Evolutionary conservation across 1,139 yeast genomes (phyloP), one percentile per base, ranked within the genome.

Genomic region (Neolecta irregularis): DNA sequence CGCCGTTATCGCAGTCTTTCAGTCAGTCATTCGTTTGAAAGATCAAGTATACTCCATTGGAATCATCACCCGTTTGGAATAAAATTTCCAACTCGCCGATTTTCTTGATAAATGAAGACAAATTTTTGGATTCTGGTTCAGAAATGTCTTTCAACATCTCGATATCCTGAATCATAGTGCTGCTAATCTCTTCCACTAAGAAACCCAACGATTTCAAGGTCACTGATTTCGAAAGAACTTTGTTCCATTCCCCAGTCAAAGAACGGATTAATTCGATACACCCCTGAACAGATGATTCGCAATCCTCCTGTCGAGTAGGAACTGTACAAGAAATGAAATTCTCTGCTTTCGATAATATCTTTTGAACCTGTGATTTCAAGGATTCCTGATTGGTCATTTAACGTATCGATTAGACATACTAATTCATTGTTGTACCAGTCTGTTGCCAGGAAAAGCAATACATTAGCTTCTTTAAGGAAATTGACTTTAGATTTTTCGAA

Each of bases 101-200:
- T 8, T 44, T 44, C 13, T 45, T 36, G n/a, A 52, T 46, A 9
- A 50, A 39, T 21, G 43, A 40, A 9, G 55, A 44, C 21, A 55
- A 42, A 30, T 49, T 51, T 22, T 44, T 43, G 20, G 56, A 49
- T 32, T 58, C 60, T 13, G 41, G 47, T 29, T 51, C 59, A 1
- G 59, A 48, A 32, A 58, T 56, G 28, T 54, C 58, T 9, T 41
- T 44, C 31, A n/a, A n/a, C n/a, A n/a, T n/a, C n/a, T n/a, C n/a
- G 34, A 36, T 36, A 25, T 24, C 25, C 23, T 20, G 24, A n/a
- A 33, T 17, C n/a, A 30, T 24, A 4, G 24, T 8, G 17, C 30
- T 33, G 12, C 32, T 24, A 16, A 22, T 16, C n/a, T 20, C 32
- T 11, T 36, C 35, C 21, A 28, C 35, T 11, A 36, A 18, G 11